Percentiles rank a stretch among this genome's conserved stretches.
These are phyloP conservation scores for Dipteronia dyeriana DNA, from an alignment of 345 rosid genomes.

Conservation along the genomic window DNA sequence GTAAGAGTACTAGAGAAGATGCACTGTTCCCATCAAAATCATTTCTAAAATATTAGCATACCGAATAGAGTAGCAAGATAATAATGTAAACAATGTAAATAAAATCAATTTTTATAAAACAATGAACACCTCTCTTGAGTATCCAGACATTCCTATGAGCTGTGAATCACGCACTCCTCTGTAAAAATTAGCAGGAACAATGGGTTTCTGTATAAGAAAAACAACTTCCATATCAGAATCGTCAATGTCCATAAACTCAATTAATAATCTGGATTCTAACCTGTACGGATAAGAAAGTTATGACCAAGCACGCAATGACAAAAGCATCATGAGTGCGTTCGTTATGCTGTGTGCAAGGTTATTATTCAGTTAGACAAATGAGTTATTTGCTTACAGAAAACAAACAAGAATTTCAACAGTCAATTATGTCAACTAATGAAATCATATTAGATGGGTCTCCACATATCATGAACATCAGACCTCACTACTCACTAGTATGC, in stretches of 20 bases:
- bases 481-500: neutral
- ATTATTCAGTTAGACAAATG: neutral
- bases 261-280: neutral
- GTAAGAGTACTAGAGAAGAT: conserved; percentile 14
- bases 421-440: neutral
- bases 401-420: neutral
- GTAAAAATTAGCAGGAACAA: conserved; percentile 72
- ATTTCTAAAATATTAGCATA: neutral
- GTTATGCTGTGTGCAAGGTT: neutral
- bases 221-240: conserved; percentile 18
- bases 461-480: conserved; percentile 4
- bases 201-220: conserved; percentile 68
- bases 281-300: neutral
- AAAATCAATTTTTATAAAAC: conserved; percentile 13
- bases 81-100: neutral
- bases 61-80: neutral
- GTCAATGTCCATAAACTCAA: neutral
- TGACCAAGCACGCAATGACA: conserved; percentile 6
- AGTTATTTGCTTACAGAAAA: neutral
- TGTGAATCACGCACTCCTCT: conserved; percentile 83
- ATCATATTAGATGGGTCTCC: neutral
- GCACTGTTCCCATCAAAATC: neutral
- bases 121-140: conserved; percentile 78
- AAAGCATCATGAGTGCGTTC: neutral
- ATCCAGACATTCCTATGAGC: conserved; percentile 92